Conservation (phyloP, 129 eudicot genomes). For the Helianthus annuus region HanXRQr2.0-SUNRISE NC_035441.2:179386599-179387098, state of each 20-base stretch:
- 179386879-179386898: background rate
- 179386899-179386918: too few species aligned
- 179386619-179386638: background rate
- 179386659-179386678: background rate
- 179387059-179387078: background rate
- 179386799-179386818: background rate
- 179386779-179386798: conserved; percentile 1
- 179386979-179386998: background rate
- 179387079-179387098: conserved; percentile 12
- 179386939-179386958: too few species aligned
- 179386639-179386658: background rate
- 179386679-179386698: too few species aligned
- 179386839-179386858: conserved; percentile 6
- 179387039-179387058: conserved; percentile 26
- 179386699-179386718: background rate
- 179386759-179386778: conserved; percentile 1
- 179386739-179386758: background rate
- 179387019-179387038: conserved; percentile 34
- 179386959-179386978: conserved; percentile 22
- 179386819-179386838: background rate
- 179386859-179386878: background rate
- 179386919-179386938: too few species aligned
- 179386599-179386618: background rate
- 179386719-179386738: background rate
- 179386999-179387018: conserved; percentile 23